These are phyloP conservation scores for Colletotrichum lupini DNA, from an alignment of 2,329 filamentous ascomycete species.

Conservation along the genomic window DNA sequence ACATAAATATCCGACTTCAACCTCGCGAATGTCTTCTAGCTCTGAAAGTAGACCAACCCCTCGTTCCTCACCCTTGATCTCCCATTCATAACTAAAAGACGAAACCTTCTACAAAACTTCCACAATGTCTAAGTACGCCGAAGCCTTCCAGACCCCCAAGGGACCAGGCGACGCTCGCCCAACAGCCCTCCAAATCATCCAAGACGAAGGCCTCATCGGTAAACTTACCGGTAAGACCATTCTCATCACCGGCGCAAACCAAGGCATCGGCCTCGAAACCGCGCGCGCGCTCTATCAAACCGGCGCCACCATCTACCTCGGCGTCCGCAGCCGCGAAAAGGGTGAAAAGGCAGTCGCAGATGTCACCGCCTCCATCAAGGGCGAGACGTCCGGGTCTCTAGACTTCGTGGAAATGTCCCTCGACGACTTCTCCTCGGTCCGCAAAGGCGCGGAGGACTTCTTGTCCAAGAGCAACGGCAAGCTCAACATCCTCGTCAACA, in stretches of 20 bases:
- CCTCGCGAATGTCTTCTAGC: not conserved
- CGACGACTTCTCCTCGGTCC: slow-evolving; percentile 34
- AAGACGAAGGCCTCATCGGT: slow-evolving; percentile 25
- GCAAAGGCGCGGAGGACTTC: slow-evolving; percentile 45
- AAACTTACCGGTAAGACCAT: slow-evolving; percentile 46
- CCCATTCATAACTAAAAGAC: not conserved
- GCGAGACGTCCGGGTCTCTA: not conserved
- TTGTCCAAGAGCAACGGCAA: slow-evolving; percentile 38
- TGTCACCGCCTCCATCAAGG: slow-evolving; percentile 17
- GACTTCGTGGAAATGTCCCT: slow-evolving; percentile 22
- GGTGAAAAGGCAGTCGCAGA: slow-evolving; percentile 42
- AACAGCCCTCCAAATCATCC: slow-evolving; percentile 34
- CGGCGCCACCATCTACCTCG: slow-evolving; percentile 50
- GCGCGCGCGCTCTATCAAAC: slow-evolving; percentile 49
- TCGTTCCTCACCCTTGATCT: too few species aligned
- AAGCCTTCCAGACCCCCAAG: slow-evolving; percentile 1
- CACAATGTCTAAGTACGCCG: slow-evolving; percentile 6
- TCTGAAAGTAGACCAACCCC: not conserved
- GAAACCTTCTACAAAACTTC: not conserved
- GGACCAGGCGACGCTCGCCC: slow-evolving; percentile 35
- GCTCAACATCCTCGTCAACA: slow-evolving; percentile 49
- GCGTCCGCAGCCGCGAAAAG: slow-evolving; percentile 47
- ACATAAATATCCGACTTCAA: not conserved
- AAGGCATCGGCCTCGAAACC: slow-evolving; percentile 51
- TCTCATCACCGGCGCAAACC: slow-evolving; percentile 50